phyloP scores from a whole-genome alignment of 2,329 filamentous ascomycete species.

The Penicillium janthinellum region DNA sequence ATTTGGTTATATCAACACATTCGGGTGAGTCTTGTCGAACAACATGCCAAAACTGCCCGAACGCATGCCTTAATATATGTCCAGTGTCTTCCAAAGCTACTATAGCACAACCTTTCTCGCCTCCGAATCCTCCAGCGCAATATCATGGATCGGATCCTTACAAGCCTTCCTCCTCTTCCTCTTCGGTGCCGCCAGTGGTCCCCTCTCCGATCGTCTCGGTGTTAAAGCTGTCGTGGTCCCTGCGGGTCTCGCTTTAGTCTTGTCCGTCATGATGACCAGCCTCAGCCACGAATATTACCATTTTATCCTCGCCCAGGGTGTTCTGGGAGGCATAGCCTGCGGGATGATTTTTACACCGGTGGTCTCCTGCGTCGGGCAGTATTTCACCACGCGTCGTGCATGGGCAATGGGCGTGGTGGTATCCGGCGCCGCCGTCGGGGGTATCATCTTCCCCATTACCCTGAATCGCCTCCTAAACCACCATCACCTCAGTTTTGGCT shows the following conservation, averaged over 20 bases:
- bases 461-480: constrained; percentile 36
- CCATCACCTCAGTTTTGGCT: constrained; percentile 51
- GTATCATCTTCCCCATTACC: neutral
- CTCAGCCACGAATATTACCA: neutral
- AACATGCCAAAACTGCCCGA: neutral
- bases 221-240: neutral
- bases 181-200: constrained; percentile 46
- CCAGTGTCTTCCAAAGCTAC: neutral
- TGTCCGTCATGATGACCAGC: neutral
- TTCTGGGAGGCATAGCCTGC: neutral
- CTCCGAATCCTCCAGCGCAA: neutral
- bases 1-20: neutral
- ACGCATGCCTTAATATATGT: neutral
- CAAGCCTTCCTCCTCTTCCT: constrained; percentile 49
- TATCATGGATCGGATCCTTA: constrained; percentile 50
- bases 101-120: neutral
- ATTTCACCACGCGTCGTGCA: neutral
- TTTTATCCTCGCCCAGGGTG: neutral
- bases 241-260: neutral
- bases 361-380: neutral
- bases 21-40: neutral
- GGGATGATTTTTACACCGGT: neutral
- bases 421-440: neutral
- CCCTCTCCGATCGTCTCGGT: constrained; percentile 49
- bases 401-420: neutral